These are phyloP conservation scores for Lolium rigidum DNA, from an alignment of 176 grass and related monocot genomes.

Conservation along the genomic window DNA sequence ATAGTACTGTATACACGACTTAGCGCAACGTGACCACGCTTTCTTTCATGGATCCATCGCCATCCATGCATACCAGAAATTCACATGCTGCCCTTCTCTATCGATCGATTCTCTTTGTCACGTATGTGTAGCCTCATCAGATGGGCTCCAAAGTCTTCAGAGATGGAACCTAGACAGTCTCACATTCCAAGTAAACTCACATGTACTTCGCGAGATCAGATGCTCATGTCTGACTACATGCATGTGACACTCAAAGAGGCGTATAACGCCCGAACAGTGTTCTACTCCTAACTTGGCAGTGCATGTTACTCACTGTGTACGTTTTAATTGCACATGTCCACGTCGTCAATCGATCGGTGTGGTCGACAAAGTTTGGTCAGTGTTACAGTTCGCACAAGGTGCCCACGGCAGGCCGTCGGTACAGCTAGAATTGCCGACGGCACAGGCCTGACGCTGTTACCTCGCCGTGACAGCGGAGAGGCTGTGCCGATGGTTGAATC, in stretches of 20 bases:
- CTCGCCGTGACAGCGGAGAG: too few relatives aligned
- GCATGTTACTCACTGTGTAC: slow-evolving; percentile 37
- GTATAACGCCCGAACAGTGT: background rate
- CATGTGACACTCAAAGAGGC: background rate
- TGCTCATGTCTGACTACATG: background rate
- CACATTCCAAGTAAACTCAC: slow-evolving; percentile 42
- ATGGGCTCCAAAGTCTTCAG: background rate
- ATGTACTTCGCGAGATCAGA: slow-evolving; percentile 19
- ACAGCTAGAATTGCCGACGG: too few relatives aligned
- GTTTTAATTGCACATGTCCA: slow-evolving; percentile 34
- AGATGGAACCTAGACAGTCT: background rate
- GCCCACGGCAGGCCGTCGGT: too few relatives aligned
- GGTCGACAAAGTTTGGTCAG: background rate
- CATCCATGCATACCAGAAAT: background rate
- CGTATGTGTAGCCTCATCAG: background rate
- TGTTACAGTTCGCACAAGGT: too few relatives aligned
- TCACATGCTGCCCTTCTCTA: background rate
- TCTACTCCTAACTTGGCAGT: too few relatives aligned
- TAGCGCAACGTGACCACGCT: background rate
- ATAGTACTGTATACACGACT: background rate
- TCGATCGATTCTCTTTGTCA: background rate
- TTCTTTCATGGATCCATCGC: background rate
- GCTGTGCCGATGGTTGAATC: too few relatives aligned
- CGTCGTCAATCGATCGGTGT: background rate
- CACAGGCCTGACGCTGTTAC: too few relatives aligned